Base-by-base conservation (phyloP, 257 asterid genomes). In the Rhazya stricta region DNA sequence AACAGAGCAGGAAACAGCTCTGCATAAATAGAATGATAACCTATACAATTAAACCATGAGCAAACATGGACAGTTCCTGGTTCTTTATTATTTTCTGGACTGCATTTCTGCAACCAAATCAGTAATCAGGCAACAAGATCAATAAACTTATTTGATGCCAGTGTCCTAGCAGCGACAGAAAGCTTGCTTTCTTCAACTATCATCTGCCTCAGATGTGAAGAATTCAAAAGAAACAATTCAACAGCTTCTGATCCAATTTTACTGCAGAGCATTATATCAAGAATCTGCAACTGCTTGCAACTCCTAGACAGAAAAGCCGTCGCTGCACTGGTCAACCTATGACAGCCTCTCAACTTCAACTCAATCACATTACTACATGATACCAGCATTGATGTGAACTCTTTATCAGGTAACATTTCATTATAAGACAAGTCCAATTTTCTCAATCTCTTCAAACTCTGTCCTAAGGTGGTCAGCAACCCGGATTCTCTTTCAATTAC, bases 391-490 rank as follows among this genome's bases (percentile, higher is more conserved):
- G 88, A 83, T 3, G 75, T 80, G 4, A 93, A 74, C 80, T 88
- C 97, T 81, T 88, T 91, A 79, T 93, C 96, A 0, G 71, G 42
- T 85, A 93, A 81, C 88, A 75, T 82, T 60, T 87, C 89, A 75
- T 91, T 90, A 65, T 86, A 83, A 57, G 98, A 93, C 87, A 93
- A 83, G 63, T 91, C 96, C 76, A 93, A 39, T 69, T 77, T 88
- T 89, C 84, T 84, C 71, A 93, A 45, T 29, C 77, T 79, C 88
- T 74, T 89, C 84, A 88, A 83, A 67, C 73, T 77, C 84, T 91
- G 98, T 41, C 96, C 96, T 66, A 93, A 77, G 1, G 83, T 71
- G 2, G 94, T 67, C 72, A 93, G 70, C 71, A 93, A 73, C 15
- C 98, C 98, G 0, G 81, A 74, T 54, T 91, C 97, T 57, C 87